These are phyloP conservation scores for Houttuynia cordata DNA, from an alignment of 164 flowering plant species.

Conservation along the genomic window DNA sequence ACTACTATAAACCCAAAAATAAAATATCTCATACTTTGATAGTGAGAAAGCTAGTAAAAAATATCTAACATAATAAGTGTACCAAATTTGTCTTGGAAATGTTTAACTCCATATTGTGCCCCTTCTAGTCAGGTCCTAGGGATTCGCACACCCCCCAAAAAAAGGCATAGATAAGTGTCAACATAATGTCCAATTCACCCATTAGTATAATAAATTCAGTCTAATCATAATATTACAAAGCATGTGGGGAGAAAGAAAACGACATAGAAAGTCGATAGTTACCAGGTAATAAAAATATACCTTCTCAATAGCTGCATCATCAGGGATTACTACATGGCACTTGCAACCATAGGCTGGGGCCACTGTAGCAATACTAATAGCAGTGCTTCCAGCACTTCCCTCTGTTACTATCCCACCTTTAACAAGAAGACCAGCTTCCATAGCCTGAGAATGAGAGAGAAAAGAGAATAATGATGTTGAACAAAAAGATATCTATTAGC, in stretches of 20 bases:
- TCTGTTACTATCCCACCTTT: slow-evolving; percentile 84
- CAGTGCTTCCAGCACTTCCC: slow-evolving; percentile 98
- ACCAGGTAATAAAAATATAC: slow-evolving; percentile 19
- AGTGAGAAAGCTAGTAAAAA: too few relatives aligned
- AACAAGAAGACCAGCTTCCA: slow-evolving; percentile 61
- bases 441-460: slow-evolving; percentile 32
- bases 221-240: neutral
- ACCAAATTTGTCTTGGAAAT: too few relatives aligned
- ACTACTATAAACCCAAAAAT: too few relatives aligned
- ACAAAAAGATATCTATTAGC: neutral
- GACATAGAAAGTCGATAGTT: neutral
- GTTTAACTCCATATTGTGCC: too few relatives aligned
- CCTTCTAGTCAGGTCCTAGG: too few relatives aligned
- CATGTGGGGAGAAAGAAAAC: neutral
- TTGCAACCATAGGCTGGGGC: slow-evolving; percentile 98
- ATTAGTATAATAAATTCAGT: too few relatives aligned
- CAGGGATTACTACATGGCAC: slow-evolving; percentile 97
- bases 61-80: too few relatives aligned
- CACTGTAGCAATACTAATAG: slow-evolving; percentile 95
- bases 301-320: slow-evolving; percentile 97
- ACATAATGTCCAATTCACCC: too few relatives aligned
- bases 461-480: neutral
- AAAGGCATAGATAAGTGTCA: too few relatives aligned
- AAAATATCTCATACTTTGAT: too few relatives aligned
- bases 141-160: too few relatives aligned